Conservation (phyloP, 2,329 filamentous ascomycete species). For the Whalleya microplaca region DNA sequence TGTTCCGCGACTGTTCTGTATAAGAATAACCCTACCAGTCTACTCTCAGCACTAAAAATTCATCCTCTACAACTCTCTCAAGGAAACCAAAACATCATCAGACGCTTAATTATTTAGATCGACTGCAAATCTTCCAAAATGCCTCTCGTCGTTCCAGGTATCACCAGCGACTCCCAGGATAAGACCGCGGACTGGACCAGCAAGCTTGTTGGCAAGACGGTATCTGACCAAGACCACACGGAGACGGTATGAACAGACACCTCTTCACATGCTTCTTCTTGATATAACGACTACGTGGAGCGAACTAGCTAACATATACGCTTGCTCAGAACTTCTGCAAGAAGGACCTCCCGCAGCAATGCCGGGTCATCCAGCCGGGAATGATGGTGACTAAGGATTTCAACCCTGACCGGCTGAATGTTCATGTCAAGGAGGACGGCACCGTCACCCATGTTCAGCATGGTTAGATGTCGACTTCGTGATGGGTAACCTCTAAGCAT, state of each 20-base stretch:
- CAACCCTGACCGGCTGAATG: constrained; percentile 57
- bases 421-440: constrained; percentile 63
- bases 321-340: constrained; percentile 60
- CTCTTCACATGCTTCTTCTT: background rate
- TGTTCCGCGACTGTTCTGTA: constrained; percentile 8
- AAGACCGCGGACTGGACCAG: constrained; percentile 61
- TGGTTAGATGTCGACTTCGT: constrained; percentile 43
- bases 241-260: constrained; percentile 53
- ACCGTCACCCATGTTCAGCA: constrained; percentile 63
- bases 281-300: background rate
- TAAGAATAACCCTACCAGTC: background rate
- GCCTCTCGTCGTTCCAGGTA: constrained; percentile 67
- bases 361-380: constrained; percentile 60
- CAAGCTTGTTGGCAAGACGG: constrained; percentile 67
- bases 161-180: constrained; percentile 50
- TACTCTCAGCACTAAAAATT: background rate
- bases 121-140: constrained; percentile 46
- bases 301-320: constrained; percentile 1
- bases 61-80: background rate
- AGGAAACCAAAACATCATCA: background rate
- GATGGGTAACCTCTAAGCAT: background rate
- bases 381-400: constrained; percentile 63
- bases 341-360: constrained; percentile 59
- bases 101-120: background rate
- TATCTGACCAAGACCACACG: constrained; percentile 53